Evolutionary conservation across 1,139 yeast species (phyloP), one percentile per base, ranked within the genome.

Genomic region (Barnettozyma hawaiiensis): DNA sequence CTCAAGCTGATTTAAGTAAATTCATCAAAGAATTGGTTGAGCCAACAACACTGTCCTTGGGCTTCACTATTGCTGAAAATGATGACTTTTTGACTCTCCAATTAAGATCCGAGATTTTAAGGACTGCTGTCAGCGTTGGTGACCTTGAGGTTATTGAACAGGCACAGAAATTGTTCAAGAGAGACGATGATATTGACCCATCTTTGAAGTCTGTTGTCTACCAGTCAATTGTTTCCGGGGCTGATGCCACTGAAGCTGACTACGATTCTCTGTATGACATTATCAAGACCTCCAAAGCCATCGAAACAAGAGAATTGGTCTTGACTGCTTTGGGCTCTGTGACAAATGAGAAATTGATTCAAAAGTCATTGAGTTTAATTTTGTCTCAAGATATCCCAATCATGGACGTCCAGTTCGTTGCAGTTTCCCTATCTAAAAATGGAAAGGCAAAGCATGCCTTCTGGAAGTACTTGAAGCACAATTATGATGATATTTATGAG

Each of bases 241-340:
- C 72, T 2, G 62, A 71, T 23, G 60, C 72, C n/a, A 59, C 69
- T 11, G 66, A 65, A 20, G 69, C 60, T 7, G 73, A 73, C 29
- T 78, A 75, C 51, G 70, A 73, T 3, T 54, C 63, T 2, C 69
- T 83, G 21, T 59, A 73, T 45, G 57, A 65, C 15, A 79, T 81
- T 55, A 75, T 78, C 31, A 60, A 65, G 8, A 55, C 64, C n/a
- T 85, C 92, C 7, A 61, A 73, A 2, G 67, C 85, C 3, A 71
- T 82, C 45, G 90, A 82, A 59, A 75, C 85, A 6, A 68, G 81
- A 46, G 95, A 84, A 60, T 67, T 76, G 41, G 83, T 85, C 0
- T 65, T 84, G 29, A 59, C 61, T 16, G 77, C 90, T 0, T 63
- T 84, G 42, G 92, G 92, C 5, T 62, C 70, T 8, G 71, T 76